Percentiles rank a stretch among this genome's conserved stretches.
These are phyloP conservation scores for Fusarium veterinarium DNA, from an alignment of 2,329 filamentous ascomycete genomes.

Conservation along the genomic window DNA sequence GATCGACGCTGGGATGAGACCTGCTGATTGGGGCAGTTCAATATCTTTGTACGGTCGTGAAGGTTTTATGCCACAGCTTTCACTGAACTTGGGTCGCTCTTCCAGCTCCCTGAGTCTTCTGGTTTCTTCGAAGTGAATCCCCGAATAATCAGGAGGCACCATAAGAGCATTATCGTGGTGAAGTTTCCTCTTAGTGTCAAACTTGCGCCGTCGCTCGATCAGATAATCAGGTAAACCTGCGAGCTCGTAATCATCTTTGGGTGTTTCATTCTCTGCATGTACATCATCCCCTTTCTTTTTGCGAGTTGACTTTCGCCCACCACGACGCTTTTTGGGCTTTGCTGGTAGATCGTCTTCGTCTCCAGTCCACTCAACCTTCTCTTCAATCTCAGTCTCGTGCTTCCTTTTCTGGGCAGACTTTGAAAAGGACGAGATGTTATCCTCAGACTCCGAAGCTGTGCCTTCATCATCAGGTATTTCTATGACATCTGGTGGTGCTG, in stretches of 20 bases:
- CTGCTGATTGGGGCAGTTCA: slow-evolving; percentile 77
- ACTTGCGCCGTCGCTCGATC: slow-evolving; percentile 76
- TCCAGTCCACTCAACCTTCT: slow-evolving; percentile 66
- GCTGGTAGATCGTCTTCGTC: slow-evolving; percentile 71
- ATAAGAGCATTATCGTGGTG: slow-evolving; percentile 77
- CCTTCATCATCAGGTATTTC: slow-evolving; percentile 44
- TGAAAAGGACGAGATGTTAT: slow-evolving; percentile 4
- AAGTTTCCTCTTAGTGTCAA: slow-evolving; percentile 70
- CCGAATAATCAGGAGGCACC: slow-evolving; percentile 80
- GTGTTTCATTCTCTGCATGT: slow-evolving; percentile 49
- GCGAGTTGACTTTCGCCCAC: slow-evolving; percentile 46
- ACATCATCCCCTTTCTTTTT: slow-evolving; percentile 43
- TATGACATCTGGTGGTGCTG: slow-evolving; percentile 32
- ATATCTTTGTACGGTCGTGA: slow-evolving; percentile 80
- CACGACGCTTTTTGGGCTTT: slow-evolving; percentile 56
- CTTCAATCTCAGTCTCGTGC: slow-evolving; percentile 49
- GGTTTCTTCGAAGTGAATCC: slow-evolving; percentile 74
- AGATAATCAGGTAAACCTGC: slow-evolving; percentile 68
- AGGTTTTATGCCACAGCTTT: slow-evolving; percentile 66
- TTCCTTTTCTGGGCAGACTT: slow-evolving; percentile 53
- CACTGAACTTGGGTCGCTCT: slow-evolving; percentile 77
- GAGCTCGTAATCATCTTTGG: slow-evolving; percentile 58
- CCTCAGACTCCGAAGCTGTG: slow-evolving; percentile 36
- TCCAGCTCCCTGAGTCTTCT: slow-evolving; percentile 54
- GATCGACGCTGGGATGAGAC: slow-evolving; percentile 86